A percentile compares a stretch with the other conserved stretches of the same genome.
These are phyloP conservation scores for Aspergillus affinis DNA, from an alignment of 495 filamentous ascomycete species.

Conservation along the genomic window DNA sequence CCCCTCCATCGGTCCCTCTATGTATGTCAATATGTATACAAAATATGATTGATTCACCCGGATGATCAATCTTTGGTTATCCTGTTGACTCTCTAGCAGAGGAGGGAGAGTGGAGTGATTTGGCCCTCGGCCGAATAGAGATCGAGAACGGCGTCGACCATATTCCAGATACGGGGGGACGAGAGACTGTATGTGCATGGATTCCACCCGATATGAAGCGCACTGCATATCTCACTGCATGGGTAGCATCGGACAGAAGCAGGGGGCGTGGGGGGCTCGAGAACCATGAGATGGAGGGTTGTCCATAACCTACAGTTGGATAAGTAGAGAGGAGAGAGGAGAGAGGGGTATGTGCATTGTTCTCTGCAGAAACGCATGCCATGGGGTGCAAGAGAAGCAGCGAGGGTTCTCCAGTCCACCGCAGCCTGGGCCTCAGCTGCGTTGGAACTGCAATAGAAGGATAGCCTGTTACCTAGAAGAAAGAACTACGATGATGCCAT, in stretches of 20 bases:
- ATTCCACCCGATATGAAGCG: neutral
- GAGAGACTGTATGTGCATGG: neutral
- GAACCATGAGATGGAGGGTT: neutral
- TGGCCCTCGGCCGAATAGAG: neutral
- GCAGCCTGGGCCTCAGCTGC: too few species aligned
- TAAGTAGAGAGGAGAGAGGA: neutral
- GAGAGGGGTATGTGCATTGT: neutral
- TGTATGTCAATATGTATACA: neutral
- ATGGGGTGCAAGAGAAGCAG: neutral
- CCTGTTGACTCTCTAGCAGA: neutral
- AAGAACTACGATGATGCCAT: slow-evolving; percentile 1
- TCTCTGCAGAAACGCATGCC: neutral
- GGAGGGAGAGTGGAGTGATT: neutral
- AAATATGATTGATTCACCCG: neutral
- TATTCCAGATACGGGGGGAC: neutral
- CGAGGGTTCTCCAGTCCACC: too few species aligned
- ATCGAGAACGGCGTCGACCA: neutral
- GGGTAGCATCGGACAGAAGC: neutral
- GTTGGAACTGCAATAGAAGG: too few species aligned
- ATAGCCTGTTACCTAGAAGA: too few species aligned
- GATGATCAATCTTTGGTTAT: neutral
- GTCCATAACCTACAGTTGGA: neutral
- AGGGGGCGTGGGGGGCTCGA: neutral
- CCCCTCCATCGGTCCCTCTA: neutral
- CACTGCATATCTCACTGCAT: neutral